Conservation (phyloP, 805 yeast genomes). For the Wickerhamomyces rabaulensis region DNA sequence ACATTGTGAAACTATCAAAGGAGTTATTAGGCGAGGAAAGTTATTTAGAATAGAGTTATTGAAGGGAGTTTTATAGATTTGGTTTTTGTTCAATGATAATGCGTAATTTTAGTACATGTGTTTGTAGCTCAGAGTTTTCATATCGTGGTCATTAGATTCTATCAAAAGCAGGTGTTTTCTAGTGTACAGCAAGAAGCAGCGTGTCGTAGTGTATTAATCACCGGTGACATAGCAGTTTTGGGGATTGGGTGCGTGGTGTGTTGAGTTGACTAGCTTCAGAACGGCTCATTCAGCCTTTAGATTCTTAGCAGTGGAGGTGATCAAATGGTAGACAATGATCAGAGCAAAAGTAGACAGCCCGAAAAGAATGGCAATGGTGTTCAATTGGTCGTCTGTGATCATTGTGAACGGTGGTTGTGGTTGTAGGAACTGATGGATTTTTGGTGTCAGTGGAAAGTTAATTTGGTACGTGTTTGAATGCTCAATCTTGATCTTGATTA, state of each 20-base stretch:
- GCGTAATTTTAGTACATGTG: not conserved
- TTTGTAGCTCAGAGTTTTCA: not conserved
- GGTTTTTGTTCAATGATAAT: not conserved
- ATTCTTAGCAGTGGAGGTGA: conserved; percentile 40
- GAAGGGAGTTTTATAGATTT: not conserved
- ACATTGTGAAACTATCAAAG: conserved; percentile 31
- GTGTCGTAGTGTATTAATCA: not conserved
- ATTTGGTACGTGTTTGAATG: not conserved
- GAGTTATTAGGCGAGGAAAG: conserved; percentile 40
- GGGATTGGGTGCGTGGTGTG: not conserved
- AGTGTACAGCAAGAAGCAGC: not conserved
- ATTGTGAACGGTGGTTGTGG: conserved; percentile 29
- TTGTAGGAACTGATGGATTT: not conserved
- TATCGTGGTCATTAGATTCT: not conserved
- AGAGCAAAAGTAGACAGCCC: conserved; percentile 70
- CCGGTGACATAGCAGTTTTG: not conserved
- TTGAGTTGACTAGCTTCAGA: not conserved
- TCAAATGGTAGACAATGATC: conserved; percentile 67
- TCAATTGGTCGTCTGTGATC: conserved; percentile 82
- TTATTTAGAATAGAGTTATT: conserved; percentile 3
- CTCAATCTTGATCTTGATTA: not conserved
- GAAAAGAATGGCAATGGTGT: conserved; percentile 63
- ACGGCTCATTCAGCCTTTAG: conserved; percentile 5
- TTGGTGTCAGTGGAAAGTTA: not conserved
- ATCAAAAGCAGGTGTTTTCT: not conserved